Evolutionary conservation across 2,329 filamentous ascomycete genomes (phyloP), one percentile per base, ranked within the genome.

Genomic region (Pseudopithomyces maydicus): DNA sequence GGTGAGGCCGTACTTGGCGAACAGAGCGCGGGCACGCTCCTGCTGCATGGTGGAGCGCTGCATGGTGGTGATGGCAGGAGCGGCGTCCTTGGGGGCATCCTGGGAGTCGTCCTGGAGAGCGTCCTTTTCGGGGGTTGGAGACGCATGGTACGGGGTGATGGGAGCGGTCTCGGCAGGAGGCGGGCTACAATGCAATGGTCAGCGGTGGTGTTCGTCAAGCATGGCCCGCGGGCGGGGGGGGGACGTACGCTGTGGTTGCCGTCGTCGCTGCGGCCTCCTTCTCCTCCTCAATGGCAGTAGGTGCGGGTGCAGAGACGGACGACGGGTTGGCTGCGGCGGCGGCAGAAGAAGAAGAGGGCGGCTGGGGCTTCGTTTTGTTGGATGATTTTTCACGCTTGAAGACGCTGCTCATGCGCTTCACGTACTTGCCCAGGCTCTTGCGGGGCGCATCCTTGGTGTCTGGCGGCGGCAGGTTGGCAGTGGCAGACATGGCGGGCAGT

Each of bases 1-100:
- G 1, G 73, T 71, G 55, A 80, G 66, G 23, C 77, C 77, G 46
- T 80, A 78, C 52, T 77, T 78, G 43, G 73, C 74, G 54, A 80
- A 80, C 6, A 80, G 70, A 3, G 70, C 68, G 43, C 71, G 74
- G 35, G 76, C 75, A 43, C 75, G 69, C 55, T 77, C 74, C 52
- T 76, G 72, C 61, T 77, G 75, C 58, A 74, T 66, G 20, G 70
- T 70, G 51, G 65, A 70, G 63, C 71, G 72, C 53, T 74, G 68
- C 52, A 71, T 42, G 39, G 63, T 47, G 20, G 62, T 57, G 41
- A 44, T 46, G 22, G 26, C 41, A 33, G 59, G 38, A 4, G 33
- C 29, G 17, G 46, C 22, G 35, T 47, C 29, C 42, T 42, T 63
- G 35, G 56, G 23, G n/a, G n/a, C n/a, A n/a, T 29, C 26, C 5